These are phyloP conservation scores for Candida oleophila DNA, from an alignment of 805 yeast species.

Conservation along the genomic window DNA sequence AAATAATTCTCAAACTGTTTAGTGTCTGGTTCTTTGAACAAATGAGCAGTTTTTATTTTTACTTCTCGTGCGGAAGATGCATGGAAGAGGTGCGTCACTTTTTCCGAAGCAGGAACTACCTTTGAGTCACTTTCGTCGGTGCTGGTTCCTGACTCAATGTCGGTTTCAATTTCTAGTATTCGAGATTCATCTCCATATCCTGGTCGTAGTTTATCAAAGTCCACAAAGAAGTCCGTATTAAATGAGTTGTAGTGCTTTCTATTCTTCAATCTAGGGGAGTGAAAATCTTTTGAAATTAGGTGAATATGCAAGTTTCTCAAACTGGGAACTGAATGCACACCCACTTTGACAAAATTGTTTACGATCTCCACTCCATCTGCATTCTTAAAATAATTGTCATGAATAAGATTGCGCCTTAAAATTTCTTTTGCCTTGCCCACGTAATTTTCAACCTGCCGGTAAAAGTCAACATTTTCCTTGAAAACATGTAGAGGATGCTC, in stretches of 20 bases:
- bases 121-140: background rate
- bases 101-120: background rate
- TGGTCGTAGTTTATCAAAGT: slow-evolving; percentile 44
- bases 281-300: slow-evolving; percentile 64
- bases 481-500: slow-evolving; percentile 55
- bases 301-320: slow-evolving; percentile 71
- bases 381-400: slow-evolving; percentile 14
- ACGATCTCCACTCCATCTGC: slow-evolving; percentile 13
- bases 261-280: slow-evolving; percentile 53
- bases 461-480: slow-evolving; percentile 24
- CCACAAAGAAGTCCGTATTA: slow-evolving; percentile 61
- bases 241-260: slow-evolving; percentile 72
- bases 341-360: slow-evolving; percentile 43
- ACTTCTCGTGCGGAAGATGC: background rate
- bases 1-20: slow-evolving; percentile 3
- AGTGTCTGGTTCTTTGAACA: background rate
- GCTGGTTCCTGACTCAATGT: background rate
- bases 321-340: slow-evolving; percentile 73
- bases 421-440: slow-evolving; percentile 35
- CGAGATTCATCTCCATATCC: background rate
- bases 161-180: background rate
- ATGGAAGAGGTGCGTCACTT: background rate
- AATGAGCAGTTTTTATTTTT: background rate
- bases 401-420: slow-evolving; percentile 28
- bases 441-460: slow-evolving; percentile 25